phyloP scores from a whole-genome alignment of 2,329 filamentous ascomycete species.

The Paecilomyces dactylethromorphus region DNA sequence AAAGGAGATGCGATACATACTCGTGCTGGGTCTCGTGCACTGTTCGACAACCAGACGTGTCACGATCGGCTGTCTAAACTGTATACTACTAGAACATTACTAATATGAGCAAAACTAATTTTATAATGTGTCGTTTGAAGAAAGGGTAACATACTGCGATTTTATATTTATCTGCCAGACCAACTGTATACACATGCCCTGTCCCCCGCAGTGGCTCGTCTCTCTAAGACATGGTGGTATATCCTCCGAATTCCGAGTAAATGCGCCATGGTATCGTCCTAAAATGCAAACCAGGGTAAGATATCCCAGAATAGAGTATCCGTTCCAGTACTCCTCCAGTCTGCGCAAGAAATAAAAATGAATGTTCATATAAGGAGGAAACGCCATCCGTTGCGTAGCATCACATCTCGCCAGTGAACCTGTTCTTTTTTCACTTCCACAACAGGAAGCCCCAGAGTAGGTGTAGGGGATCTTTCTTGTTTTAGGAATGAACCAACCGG shows the following conservation, averaged over 20 bases:
- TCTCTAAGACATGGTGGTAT: background rate
- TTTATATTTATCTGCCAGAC: background rate
- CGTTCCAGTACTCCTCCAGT: background rate
- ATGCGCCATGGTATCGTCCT: background rate
- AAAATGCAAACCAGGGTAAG: background rate
- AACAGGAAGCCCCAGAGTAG: slow-evolving; percentile 5
- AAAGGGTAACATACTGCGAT: background rate
- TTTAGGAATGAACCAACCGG: slow-evolving; percentile 11
- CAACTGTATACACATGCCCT: background rate
- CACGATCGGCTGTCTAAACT: background rate
- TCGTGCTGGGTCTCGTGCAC: too few relatives aligned
- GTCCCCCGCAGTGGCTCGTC: background rate
- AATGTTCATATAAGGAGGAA: slow-evolving; percentile 71
- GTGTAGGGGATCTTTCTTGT: slow-evolving; percentile 13
- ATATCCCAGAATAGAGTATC: background rate
- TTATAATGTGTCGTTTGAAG: background rate
- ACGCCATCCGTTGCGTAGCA: slow-evolving; percentile 87
- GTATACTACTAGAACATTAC: background rate
- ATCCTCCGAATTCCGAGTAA: background rate
- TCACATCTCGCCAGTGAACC: slow-evolving; percentile 91
- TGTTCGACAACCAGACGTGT: background rate
- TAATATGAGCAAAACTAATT: background rate
- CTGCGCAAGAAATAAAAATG: background rate
- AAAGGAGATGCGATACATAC: too few relatives aligned
- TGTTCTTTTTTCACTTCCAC: slow-evolving; percentile 44